Percentiles rank a stretch among this genome's conserved stretches.
phyloP scores from a whole-genome alignment of 2,329 filamentous ascomycete genomes.

The Colletotrichum abscissum region DNA sequence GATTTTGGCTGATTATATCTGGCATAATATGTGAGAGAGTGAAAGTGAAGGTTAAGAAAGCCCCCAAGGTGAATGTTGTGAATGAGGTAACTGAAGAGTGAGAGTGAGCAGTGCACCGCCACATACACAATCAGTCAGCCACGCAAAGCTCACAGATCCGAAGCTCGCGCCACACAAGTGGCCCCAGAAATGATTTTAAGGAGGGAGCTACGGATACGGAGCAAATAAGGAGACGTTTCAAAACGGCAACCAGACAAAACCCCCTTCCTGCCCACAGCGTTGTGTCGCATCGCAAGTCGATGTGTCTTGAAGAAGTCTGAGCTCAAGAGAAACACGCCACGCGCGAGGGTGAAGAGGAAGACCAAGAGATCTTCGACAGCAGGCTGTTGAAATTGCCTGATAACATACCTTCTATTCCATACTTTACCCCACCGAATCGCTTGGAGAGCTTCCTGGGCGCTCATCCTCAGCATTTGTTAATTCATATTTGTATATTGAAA shows the following conservation, averaged over 20 bases:
- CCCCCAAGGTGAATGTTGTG: no score
- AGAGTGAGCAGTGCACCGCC: conserved; percentile 1
- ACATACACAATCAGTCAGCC: conserved; percentile 1
- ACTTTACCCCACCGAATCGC: not conserved
- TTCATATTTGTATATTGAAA: not conserved
- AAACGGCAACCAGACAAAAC: conserved; percentile 21
- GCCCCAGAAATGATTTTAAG: conserved; percentile 14
- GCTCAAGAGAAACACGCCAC: not conserved
- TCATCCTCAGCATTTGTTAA: conserved; percentile 5
- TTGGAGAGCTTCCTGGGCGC: not conserved
- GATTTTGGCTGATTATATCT: not conserved
- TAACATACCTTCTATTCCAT: not conserved
- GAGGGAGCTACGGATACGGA: conserved; percentile 5
- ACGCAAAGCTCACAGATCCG: not conserved
- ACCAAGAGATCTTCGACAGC: conserved; percentile 24
- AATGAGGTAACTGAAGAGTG: no score
- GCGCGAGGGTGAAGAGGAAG: not conserved
- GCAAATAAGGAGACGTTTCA: conserved; percentile 35
- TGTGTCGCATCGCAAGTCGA: conserved; percentile 21
- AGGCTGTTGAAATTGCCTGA: conserved; percentile 32
- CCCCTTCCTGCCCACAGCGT: conserved; percentile 25
- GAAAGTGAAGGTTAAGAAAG: not conserved
- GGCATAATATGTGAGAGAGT: not conserved
- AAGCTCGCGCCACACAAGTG: conserved; percentile 1
- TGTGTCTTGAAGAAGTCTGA: conserved; percentile 10